Evolutionary conservation across 208 protist genomes (phyloP).

Genomic region (Acanthamoeba triangularis): DNA sequence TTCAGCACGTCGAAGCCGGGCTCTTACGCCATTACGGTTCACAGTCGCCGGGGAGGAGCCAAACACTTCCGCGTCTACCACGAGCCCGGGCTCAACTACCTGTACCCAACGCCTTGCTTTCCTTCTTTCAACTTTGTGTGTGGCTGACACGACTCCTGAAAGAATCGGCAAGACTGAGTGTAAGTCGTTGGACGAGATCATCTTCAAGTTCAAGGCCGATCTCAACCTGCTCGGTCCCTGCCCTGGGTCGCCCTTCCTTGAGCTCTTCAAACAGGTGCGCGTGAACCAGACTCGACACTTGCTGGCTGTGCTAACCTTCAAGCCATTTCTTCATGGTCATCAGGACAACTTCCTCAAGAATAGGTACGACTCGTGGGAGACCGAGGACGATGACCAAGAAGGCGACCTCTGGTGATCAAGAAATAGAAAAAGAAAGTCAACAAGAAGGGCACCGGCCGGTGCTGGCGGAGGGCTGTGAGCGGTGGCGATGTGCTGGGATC

Average conservation of each 20-base stretch:
- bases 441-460: too few species aligned
- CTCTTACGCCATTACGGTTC: conserved; percentile 56
- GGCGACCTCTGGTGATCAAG: not conserved
- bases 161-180: conserved; percentile 70
- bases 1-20: conserved; percentile 61
- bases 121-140: not conserved
- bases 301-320: too few species aligned
- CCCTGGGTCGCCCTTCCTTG: conserved; percentile 19
- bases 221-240: conserved; percentile 22
- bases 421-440: too few species aligned
- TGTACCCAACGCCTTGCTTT: not conserved
- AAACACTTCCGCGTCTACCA: conserved; percentile 64
- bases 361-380: conserved; percentile 58
- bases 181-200: conserved; percentile 70
- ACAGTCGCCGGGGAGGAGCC: conserved; percentile 8
- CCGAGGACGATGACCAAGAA: conserved; percentile 35
- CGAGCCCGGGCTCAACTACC: conserved; percentile 48
- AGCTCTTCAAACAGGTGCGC: conserved; percentile 27
- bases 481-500: not conserved
- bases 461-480: too few species aligned
- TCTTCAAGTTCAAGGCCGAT: conserved; percentile 64
- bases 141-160: too few species aligned
- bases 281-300: too few species aligned
- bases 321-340: too few species aligned
- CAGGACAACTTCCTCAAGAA: conserved; percentile 46